phyloP scores from a whole-genome alignment of 805 yeast genomes.

The Suhomyces sp. region DNA sequence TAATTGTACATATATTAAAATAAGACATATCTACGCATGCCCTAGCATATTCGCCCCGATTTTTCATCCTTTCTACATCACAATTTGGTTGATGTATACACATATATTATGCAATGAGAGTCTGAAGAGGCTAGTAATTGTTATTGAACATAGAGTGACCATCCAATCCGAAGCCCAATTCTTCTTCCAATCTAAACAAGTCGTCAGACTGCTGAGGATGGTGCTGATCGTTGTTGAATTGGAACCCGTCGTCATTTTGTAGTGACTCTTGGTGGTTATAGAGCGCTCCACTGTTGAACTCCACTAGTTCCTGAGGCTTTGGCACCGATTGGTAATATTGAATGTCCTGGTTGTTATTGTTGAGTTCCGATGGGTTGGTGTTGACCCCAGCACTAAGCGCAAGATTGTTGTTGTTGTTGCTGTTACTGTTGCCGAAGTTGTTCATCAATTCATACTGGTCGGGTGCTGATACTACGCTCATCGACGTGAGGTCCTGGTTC shows the following conservation, averaged over 20 bases:
- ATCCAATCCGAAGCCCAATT: constrained; percentile 45
- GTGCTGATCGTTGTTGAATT: constrained; percentile 4
- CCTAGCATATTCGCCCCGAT: too few relatives aligned
- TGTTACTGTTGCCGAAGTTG: constrained; percentile 6
- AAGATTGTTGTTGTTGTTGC: constrained; percentile 6
- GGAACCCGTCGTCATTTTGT: background rate
- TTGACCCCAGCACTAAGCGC: constrained; percentile 10
- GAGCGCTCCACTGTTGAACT: constrained; percentile 18
- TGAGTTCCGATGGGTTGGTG: constrained; percentile 20
- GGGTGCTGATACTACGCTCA: constrained; percentile 6
- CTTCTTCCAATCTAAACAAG: constrained; percentile 41
- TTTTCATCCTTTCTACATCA: too few relatives aligned
- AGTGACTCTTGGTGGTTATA: constrained; percentile 2
- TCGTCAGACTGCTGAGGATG: constrained; percentile 15
- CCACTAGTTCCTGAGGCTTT: constrained; percentile 44
- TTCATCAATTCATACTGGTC: constrained; percentile 12
- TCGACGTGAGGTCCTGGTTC: constrained; percentile 1
- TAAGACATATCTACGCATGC: background rate
- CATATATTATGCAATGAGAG: background rate
- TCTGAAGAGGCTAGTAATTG: background rate
- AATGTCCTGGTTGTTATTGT: constrained; percentile 16
- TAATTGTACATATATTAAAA: too few relatives aligned
- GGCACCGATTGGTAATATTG: constrained; percentile 38
- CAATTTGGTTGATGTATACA: background rate
- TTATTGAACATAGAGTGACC: constrained; percentile 25